Conservation (phyloP, 148 eudicot species). For the Vaccinium corymbosum region DNA sequence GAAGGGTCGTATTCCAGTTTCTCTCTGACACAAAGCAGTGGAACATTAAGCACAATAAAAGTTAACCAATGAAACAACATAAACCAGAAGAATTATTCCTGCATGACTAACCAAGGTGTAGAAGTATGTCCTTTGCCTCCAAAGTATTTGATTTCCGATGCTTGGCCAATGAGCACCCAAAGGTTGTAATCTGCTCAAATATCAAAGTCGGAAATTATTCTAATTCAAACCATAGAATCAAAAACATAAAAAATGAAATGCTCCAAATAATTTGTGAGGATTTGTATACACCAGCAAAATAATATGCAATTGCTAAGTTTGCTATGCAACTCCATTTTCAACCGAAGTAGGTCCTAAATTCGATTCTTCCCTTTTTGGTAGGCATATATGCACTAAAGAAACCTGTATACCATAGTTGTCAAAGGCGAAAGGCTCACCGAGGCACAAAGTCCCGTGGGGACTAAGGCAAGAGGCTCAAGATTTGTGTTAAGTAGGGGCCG, state of each 20-base stretch:
- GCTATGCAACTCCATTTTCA: neutral
- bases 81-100: slow-evolving; percentile 10
- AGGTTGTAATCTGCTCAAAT: slow-evolving; percentile 67
- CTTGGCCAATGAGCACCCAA: slow-evolving; percentile 93
- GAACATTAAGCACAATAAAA: slow-evolving; percentile 12
- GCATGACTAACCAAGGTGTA: slow-evolving; percentile 75
- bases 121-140: slow-evolving; percentile 91
- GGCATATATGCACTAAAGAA: neutral
- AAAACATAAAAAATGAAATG: neutral
- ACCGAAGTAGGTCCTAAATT: neutral
- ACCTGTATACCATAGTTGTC: neutral
- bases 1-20: slow-evolving; percentile 91
- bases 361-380: neutral
- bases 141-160: slow-evolving; percentile 85
- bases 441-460: too few species aligned
- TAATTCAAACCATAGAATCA: neutral
- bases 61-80: neutral
- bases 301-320: neutral
- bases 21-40: slow-evolving; percentile 49
- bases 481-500: too few species aligned
- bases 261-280: neutral
- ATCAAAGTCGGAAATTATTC: slow-evolving; percentile 1
- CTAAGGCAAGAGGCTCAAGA: too few species aligned
- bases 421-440: too few species aligned
- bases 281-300: neutral